Evolutionary conservation across 2,329 filamentous ascomycete species (phyloP), one percentile per base, ranked within the genome.

Genomic region (Exophiala viscosa): DNA sequence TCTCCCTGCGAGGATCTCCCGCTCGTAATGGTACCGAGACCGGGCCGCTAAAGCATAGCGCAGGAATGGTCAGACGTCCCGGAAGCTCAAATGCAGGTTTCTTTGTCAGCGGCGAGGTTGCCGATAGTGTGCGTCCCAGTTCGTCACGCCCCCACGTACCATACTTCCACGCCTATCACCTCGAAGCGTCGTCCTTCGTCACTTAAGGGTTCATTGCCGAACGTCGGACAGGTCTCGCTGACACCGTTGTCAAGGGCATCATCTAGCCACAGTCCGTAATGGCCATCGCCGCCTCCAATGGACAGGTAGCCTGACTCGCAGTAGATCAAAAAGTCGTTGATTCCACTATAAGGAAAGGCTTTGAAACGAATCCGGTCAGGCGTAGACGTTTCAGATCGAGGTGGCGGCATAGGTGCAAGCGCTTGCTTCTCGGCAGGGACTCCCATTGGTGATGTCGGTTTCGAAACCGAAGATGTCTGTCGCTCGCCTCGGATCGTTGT

Each of bases 271-370:
- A 99, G 75, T 2, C 93, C 93, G 68, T 93, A 97, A 63, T 88
- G 87, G 0, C 93, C 92, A 62, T 96, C 90, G 73, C 82, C 89
- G 50, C 90, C 92, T 9, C 93, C 93, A 15, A 97, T 79, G 64
- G 88, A 93, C 39, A 99, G 71, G 67, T 88, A 97, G 18, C 85
- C 82, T 2, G 83, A 77, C 71, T 97, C 90, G 71, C 92, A 97
- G 65, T 95, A 87, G 61, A 97, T 93, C 75, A 92, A 90, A 68
- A 95, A 99, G 70, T 97, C 93, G 69, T 99, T 97, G 36, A 95
- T 82, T 4, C 93, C 93, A 51, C 88, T 95, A 66, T 96, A 97
- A 0, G 92, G 91, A 64, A 97, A 99, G 0, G 92, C 92, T 72
- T 96, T 96, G 79, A 99, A 99, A 15, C 93, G 84, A 61, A 97